Conservation (phyloP, 768 basidiomycete species). For the Mycena capillaripes region DNA sequence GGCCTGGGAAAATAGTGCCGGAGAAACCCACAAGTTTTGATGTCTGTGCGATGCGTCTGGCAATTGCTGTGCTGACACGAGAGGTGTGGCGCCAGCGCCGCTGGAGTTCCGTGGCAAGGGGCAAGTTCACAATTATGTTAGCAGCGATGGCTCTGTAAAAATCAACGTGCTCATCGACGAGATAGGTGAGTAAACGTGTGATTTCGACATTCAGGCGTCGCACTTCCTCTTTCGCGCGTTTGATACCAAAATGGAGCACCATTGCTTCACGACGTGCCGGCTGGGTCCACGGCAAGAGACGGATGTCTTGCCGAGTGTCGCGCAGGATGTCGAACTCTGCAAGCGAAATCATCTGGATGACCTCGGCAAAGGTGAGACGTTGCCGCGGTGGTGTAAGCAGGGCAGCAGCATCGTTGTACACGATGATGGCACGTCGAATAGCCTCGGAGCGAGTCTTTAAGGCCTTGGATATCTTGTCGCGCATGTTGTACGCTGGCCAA, state of each 20-base stretch:
- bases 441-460: constrained; percentile 7
- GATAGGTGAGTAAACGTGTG: not conserved
- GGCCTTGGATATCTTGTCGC: constrained; percentile 11
- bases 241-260: constrained; percentile 2
- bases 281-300: not conserved
- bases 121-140: not conserved
- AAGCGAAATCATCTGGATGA: not conserved
- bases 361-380: not conserved
- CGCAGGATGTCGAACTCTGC: constrained; percentile 7
- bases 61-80: not conserved
- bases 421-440: not conserved
- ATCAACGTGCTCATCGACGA: not conserved
- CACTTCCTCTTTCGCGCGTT: not conserved
- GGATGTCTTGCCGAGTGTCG: not conserved
- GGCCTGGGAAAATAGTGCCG: constrained; percentile 1
- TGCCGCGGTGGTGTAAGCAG: not conserved
- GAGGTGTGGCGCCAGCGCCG: not conserved
- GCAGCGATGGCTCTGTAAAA: not conserved
- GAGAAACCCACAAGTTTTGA: constrained; percentile 6
- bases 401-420: constrained; percentile 5
- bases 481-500: constrained; percentile 11
- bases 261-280: constrained; percentile 1
- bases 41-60: not conserved
- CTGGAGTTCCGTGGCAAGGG: not conserved
- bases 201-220: not conserved